Base-by-base conservation (phyloP, 805 yeast genomes). In the Myxozyma kluyveri region DNA sequence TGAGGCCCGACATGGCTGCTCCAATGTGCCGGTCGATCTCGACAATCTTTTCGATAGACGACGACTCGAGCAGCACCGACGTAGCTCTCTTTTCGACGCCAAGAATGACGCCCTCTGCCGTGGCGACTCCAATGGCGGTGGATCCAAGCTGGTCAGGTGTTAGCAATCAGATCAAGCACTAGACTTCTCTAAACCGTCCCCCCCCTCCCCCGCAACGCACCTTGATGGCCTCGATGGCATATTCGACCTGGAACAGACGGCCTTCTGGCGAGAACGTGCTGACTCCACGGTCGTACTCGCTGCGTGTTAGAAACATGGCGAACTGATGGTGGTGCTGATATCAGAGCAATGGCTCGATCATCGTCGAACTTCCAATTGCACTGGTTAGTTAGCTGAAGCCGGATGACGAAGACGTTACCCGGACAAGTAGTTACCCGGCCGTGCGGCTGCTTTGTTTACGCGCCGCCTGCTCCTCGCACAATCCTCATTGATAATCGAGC, bases 191-290 rank as follows among this genome's bases (percentile, higher is more conserved):
- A n/a, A n/a, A n/a, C n/a, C n/a, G n/a, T n/a, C n/a, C n/a, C n/a
- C n/a, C n/a, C n/a, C n/a, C n/a, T n/a, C n/a, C 9, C 33, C 14
- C 33, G 9, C 18, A 17, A 35, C 42, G 24, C 45, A 84, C 77
- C 67, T 93, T 93, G 70, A 93, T 93, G 42, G 99, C 99, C 71
- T 93, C 99, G 51, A 93, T 74, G 7, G 99, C 93, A 70, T 93
- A 93, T 70, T 93, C 99, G 40, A 93, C 99, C 73, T 93, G 99
- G 74, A 93, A 93, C 56, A 93, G 75, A 68, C 99, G 86, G 23
- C 99, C 99, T 69, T 95, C 99, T 23, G 99, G 99, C 1, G 98
- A 90, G 70, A 95, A 93, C 6, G 99, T 95, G 66, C 95, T 86
- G 45, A 93, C 99, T 59, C 99, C 99, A 71, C 99, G 86, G 69